Evolutionary conservation across 495 filamentous ascomycete species (phyloP).

Genomic region (Trichoderma asperelloides): DNA sequence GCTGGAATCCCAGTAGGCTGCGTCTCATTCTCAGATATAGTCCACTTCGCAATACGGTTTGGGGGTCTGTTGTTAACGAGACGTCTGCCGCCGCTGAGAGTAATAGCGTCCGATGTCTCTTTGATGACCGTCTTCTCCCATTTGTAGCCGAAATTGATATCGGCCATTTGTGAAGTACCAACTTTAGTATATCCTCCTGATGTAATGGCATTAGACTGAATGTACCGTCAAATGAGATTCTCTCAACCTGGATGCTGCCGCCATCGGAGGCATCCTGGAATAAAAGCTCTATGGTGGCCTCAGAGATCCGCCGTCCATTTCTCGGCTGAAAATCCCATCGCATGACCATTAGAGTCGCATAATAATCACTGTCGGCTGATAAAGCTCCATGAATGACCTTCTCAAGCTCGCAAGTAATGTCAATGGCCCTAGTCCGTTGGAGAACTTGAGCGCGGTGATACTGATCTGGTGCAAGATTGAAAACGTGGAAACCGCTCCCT

Average conservation of each 20-base stretch:
- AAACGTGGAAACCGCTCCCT: background rate
- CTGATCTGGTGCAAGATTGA: background rate
- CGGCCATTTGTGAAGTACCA: background rate
- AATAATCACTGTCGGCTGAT: background rate
- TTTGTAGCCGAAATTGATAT: background rate
- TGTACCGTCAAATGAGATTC: background rate
- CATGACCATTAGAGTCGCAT: background rate
- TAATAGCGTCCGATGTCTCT: background rate
- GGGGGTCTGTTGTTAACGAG: background rate
- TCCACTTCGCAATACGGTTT: background rate
- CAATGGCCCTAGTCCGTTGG: background rate
- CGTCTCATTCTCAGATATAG: background rate
- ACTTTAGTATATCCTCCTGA: background rate
- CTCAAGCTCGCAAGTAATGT: background rate
- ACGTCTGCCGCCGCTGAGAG: background rate
- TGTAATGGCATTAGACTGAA: background rate
- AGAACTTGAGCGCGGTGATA: background rate
- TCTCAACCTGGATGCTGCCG: background rate
- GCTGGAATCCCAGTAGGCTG: background rate
- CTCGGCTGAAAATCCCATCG: background rate
- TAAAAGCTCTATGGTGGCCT: background rate
- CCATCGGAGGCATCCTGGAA: background rate
- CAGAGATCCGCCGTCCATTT: background rate
- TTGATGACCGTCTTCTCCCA: background rate
- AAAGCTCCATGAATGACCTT: background rate